Evolutionary conservation across 2,329 filamentous ascomycete species (phyloP).

Genomic region (Epichloe baconii): DNA sequence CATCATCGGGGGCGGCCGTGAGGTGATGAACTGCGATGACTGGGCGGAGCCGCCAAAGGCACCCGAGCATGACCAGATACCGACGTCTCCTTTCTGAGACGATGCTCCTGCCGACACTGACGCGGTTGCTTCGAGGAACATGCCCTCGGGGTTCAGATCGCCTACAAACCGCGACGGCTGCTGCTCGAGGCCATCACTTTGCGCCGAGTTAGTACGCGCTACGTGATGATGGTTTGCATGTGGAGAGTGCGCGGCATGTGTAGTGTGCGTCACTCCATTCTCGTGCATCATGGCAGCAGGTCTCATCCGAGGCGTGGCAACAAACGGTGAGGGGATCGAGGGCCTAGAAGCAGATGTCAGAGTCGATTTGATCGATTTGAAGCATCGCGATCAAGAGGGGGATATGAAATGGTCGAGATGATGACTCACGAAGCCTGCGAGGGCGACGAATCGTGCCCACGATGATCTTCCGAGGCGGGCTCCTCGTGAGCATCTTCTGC

Average conservation of each 20-base stretch:
- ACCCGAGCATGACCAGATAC: slow-evolving; percentile 37
- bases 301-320: not conserved
- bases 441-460: slow-evolving; percentile 14
- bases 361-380: not conserved
- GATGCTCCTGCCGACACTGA: slow-evolving; percentile 18
- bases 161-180: slow-evolving; percentile 38
- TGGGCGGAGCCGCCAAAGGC: slow-evolving; percentile 13
- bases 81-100: slow-evolving; percentile 39
- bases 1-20: slow-evolving; percentile 24
- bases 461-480: slow-evolving; percentile 13
- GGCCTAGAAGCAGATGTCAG: slow-evolving; percentile 1
- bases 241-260: not conserved
- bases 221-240: not conserved
- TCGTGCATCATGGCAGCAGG: slow-evolving; percentile 1
- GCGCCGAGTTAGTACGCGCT: not conserved
- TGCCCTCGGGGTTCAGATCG: slow-evolving; percentile 46
- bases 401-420: too few relatives aligned
- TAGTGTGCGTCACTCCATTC: not conserved
- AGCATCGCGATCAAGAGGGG: not conserved
- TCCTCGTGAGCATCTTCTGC: slow-evolving; percentile 22
- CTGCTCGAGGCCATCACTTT: slow-evolving; percentile 1
- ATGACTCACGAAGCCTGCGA: slow-evolving; percentile 18
- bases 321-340: not conserved
- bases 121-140: slow-evolving; percentile 42
- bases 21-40: slow-evolving; percentile 24